phyloP scores from a whole-genome alignment of 139 green algal species.

The Pseudopediastrum boryanum region DNA sequence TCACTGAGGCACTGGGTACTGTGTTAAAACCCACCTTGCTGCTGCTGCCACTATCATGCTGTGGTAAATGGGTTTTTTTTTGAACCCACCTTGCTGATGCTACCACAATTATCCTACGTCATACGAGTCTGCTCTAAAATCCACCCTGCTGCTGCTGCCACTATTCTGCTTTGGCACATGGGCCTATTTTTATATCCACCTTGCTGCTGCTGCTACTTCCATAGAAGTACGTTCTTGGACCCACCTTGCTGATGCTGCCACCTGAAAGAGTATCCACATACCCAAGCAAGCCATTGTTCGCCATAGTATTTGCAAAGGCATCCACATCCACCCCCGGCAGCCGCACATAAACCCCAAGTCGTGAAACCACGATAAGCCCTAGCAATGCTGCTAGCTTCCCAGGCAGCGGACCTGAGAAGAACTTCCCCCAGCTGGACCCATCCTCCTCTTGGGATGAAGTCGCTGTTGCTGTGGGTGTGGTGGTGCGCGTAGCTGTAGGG shows the following conservation, averaged over 20 bases:
- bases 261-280: constrained; percentile 89
- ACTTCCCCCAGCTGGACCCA: constrained; percentile 61
- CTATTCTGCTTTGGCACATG: no score
- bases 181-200: no score
- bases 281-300: constrained; percentile 78
- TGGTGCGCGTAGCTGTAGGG: not conserved
- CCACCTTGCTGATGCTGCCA: constrained; percentile 57
- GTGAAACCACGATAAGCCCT: constrained; percentile 84
- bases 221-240: no score
- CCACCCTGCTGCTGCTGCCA: no score
- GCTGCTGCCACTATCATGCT: no score
- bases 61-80: no score
- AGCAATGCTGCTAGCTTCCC: constrained; percentile 80
- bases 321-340: constrained; percentile 92
- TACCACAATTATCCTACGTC: no score
- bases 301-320: constrained; percentile 76
- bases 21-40: no score
- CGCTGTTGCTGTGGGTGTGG: not conserved
- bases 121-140: no score
- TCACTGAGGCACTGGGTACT: no score
- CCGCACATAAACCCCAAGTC: constrained; percentile 94
- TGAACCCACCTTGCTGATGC: no score
- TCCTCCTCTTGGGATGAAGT: constrained; percentile 46
- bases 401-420: constrained; percentile 74
- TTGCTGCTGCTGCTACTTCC: no score